These are phyloP conservation scores for Lepiota venenata DNA, from an alignment of 768 basidiomycete species.

Conservation along the genomic window DNA sequence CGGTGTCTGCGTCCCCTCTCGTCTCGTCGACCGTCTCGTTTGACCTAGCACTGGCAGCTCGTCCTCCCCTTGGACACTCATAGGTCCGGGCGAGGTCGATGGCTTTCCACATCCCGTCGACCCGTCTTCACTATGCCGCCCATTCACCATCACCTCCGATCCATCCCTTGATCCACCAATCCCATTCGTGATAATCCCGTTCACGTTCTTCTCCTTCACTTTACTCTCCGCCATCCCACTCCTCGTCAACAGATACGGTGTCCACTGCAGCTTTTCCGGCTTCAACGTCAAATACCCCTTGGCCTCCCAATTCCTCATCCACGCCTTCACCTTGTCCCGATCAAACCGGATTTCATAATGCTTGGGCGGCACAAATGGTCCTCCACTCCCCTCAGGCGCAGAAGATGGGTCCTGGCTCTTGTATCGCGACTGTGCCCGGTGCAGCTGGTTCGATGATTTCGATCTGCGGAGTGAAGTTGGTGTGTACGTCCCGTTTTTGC, in stretches of 20 bases:
- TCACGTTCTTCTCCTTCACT: constrained; percentile 14
- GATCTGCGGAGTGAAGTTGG: constrained; percentile 2
- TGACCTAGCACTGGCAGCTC: constrained; percentile 6
- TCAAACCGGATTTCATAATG: constrained; percentile 80
- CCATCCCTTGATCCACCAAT: neutral
- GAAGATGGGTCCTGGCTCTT: constrained; percentile 19
- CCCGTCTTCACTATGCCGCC: neutral
- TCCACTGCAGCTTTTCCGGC: constrained; percentile 92
- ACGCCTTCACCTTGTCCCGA: constrained; percentile 56
- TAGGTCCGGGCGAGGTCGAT: neutral
- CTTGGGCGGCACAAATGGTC: constrained; percentile 58
- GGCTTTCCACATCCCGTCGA: neutral
- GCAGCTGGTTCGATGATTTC: constrained; percentile 46
- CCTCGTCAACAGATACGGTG: constrained; percentile 77
- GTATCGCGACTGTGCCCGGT: constrained; percentile 48
- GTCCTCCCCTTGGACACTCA: constrained; percentile 17
- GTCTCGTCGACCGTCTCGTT: neutral
- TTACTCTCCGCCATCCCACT: constrained; percentile 22
- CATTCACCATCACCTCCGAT: neutral
- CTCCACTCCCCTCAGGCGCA: constrained; percentile 35
- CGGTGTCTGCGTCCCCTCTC: constrained; percentile 9
- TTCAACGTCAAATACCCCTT: constrained; percentile 77
- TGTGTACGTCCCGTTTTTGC: constrained; percentile 57
- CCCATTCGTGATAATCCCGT: constrained; percentile 4
- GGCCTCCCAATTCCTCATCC: constrained; percentile 64